Percentiles rank a stretch among this genome's conserved stretches.
Evolutionary conservation across 352 stramenopile species (phyloP).

Genomic region (Aphanomyces stellatus): DNA sequence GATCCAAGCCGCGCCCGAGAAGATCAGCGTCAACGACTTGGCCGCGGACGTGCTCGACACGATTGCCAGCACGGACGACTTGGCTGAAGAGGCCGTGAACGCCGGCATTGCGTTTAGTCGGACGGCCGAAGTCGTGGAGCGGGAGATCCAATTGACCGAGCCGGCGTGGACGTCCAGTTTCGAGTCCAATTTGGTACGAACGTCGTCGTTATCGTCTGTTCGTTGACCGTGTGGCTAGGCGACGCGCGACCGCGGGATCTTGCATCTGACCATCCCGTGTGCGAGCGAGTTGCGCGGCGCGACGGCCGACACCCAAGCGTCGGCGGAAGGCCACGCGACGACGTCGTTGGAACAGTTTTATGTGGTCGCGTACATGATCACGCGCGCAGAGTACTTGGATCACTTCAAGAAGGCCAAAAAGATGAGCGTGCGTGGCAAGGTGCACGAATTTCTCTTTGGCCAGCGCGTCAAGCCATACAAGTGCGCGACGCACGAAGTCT

Average conservation of each 20-base stretch:
- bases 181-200: not conserved
- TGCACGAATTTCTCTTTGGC: not conserved
- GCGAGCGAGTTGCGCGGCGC: constrained; percentile 12
- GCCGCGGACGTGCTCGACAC: constrained; percentile 34
- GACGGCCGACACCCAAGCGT: not conserved
- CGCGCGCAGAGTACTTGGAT: not conserved
- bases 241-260: not conserved
- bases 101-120: not conserved
- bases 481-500: constrained; percentile 25
- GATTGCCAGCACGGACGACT: constrained; percentile 23
- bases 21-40: constrained; percentile 40
- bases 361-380: constrained; percentile 2
- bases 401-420: not conserved
- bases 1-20: constrained; percentile 38
- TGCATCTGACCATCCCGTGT: constrained; percentile 1
- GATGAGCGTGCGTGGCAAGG: not conserved
- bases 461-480: not conserved
- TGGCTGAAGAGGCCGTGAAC: constrained; percentile 26
- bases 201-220: not conserved
- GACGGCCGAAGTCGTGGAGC: not conserved
- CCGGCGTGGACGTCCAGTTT: not conserved
- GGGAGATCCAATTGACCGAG: not conserved
- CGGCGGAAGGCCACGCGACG: no score
- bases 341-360: not conserved
- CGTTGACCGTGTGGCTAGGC: not conserved